Evolutionary conservation across 805 yeast genomes (phyloP).

Genomic region (Zygosaccharomyces kombuchaensis): DNA sequence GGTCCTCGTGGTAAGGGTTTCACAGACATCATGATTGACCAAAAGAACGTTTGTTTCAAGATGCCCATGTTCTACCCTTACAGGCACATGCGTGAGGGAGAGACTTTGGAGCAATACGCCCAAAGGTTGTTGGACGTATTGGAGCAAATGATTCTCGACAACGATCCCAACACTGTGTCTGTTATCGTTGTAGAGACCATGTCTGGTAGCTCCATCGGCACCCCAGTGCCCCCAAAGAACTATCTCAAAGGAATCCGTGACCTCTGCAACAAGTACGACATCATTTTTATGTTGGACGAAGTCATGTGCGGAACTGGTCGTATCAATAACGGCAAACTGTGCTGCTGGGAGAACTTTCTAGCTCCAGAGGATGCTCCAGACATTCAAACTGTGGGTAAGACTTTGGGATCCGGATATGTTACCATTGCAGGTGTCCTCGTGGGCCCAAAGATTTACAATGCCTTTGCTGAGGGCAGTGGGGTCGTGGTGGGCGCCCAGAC

Average conservation of each 20-base stretch:
- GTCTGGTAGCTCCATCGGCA: conserved; percentile 45
- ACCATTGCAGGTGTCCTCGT: conserved; percentile 46
- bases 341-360: conserved; percentile 45
- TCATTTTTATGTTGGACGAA: conserved; percentile 49
- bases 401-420: conserved; percentile 47
- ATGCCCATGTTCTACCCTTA: conserved; percentile 37
- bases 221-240: conserved; percentile 43
- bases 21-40: conserved; percentile 30
- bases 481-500: conserved; percentile 45
- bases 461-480: conserved; percentile 40
- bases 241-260: conserved; percentile 45
- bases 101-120: conserved; percentile 40
- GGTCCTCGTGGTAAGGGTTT: conserved; percentile 36
- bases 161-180: conserved; percentile 43
- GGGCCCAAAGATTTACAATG: conserved; percentile 40
- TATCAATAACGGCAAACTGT: conserved; percentile 40
- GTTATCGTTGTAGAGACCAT: conserved; percentile 45
- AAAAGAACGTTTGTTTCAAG: conserved; percentile 24
- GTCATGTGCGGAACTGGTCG: conserved; percentile 58
- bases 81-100: conserved; percentile 32
- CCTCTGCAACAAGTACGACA: conserved; percentile 49
- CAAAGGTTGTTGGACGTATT: conserved; percentile 38
- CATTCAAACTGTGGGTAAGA: conserved; percentile 46
- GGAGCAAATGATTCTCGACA: conserved; percentile 40
- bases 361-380: conserved; percentile 42